Evolutionary conservation across 495 filamentous ascomycete genomes (phyloP), one percentile per base, ranked within the genome.

Genomic region (Sabuloglossum arenarium): DNA sequence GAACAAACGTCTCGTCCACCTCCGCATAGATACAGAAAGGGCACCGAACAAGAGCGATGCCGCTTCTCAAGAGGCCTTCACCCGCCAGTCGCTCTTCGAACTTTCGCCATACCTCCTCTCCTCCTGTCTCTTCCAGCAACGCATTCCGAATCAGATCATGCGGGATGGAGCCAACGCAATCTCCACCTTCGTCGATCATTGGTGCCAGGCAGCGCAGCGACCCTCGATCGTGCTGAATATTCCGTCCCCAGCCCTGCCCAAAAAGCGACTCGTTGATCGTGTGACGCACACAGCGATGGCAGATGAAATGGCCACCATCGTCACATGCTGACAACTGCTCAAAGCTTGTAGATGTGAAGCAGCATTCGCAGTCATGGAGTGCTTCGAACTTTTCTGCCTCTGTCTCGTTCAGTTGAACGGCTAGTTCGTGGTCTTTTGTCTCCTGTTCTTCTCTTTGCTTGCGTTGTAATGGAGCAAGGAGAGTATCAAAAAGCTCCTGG

Each of bases 1-100:
- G 79, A 47, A 85, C 72, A 61, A 85, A 84, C 46, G 82, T 71
- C 34, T 91, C 84, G 64, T 94, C 86, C 14, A 82, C 75, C 68
- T 97, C 90, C 32, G 86, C 87, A 61, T 96, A 98, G 46, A 73
- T 69, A 73, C 91, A 98, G 62, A 90, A 95, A 0, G 89, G 89
- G 62, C 91, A 98, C 31, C 80, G 78, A 53, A 94, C 69, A 14
- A 96, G 75, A n/a, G 80, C 79, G 19, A 94, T 66, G 21, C 77
- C 71, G 30, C 82, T 83, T 53, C 82, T 79, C 29, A 83, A 62
- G 8, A 98, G 73, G 1, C 69, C 73, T 59, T 93, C 84, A 14
- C 79, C 79, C 1, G 83, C 82, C 2, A 88, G 69, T 16, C 85
- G 80, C 59, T 86, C 79, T 59, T 94, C 82, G 11, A 98, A 75